phyloP scores from a whole-genome alignment of 1,284 basidiomycete species.

The Cutaneotrichosporon cavernicola region DNA sequence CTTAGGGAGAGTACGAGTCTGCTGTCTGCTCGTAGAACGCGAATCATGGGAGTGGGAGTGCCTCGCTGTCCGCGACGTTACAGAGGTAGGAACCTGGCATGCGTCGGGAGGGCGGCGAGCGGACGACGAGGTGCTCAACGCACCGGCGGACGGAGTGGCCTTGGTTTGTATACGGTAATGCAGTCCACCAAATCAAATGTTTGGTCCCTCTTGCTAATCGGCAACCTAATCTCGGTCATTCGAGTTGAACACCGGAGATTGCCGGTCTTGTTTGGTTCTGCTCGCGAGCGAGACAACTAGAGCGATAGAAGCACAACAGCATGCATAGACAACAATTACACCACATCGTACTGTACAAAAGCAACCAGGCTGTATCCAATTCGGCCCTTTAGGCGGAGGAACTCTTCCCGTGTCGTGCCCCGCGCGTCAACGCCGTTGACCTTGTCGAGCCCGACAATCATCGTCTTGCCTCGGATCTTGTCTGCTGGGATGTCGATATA shows the following conservation, averaged over 20 bases:
- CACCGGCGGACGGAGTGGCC: too few relatives aligned
- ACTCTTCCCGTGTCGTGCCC: slow-evolving; percentile 10
- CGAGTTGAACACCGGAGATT: too few relatives aligned
- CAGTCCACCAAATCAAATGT: too few relatives aligned
- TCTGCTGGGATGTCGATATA: background rate
- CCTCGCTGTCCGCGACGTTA: background rate
- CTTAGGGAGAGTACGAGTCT: too few relatives aligned
- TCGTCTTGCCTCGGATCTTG: background rate
- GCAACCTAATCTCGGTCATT: background rate
- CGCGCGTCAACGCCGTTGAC: slow-evolving; percentile 2
- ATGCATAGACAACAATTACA: slow-evolving; percentile 1
- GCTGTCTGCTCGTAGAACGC: too few relatives aligned
- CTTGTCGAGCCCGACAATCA: background rate
- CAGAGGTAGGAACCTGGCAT: background rate
- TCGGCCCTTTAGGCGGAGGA: background rate
- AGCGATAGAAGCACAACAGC: background rate
- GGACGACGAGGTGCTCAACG: background rate
- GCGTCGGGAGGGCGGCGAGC: background rate
- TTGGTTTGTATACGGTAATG: too few relatives aligned
- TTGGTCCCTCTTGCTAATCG: too few relatives aligned
- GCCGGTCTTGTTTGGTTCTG: too few relatives aligned
- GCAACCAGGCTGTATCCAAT: background rate
- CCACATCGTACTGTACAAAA: background rate
- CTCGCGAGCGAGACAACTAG: too few relatives aligned
- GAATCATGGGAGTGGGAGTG: too few relatives aligned